Base-by-base conservation (phyloP, 768 basidiomycete species). In the Pulveroboletus frians region DNA sequence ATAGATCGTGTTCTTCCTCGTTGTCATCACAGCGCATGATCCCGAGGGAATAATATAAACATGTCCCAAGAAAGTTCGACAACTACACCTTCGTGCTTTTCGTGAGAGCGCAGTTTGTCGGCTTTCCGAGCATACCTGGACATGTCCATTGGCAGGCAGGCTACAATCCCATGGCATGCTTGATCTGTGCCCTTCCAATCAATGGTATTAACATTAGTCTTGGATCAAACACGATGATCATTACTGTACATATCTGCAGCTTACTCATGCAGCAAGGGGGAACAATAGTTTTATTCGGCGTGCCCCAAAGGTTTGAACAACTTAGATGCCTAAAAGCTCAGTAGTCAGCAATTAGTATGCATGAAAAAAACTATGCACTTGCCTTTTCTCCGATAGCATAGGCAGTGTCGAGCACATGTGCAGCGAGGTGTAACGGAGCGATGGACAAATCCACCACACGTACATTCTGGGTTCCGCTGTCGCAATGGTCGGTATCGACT, bases 301-400 rank as follows among this genome's bases (percentile, higher is more conserved):
- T 32, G 42, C 30, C 39, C 17, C 26, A 14, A 17, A 0, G 42
- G 39, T 36, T 55, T 60, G 3, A 58, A 46, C 53, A 56, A 38
- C 3, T 39, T 47, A 14, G 53, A 39, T 41, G 38, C 58, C 57
- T 58, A 13, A 27, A 41, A 43, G 11, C 15, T 3, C 29, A 27
- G n/a, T 11, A 15, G 14, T 58, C 20, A 51, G 27, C 9, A 2
- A 39, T 27, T 11, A 13, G 17, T 37, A 13, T 8, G 21, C 9
- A 2, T 6, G 21, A 40, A 27, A 20, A 13, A 29, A 35, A 7
- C 27, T 18, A 37, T 15, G 6, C 10, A 0, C 40, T 52, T 26
- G 23, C 57, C 49, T 47, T 60, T 31, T 58, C 55, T 30, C 55
- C 55, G 3, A 56, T 56, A 9, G 56, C 56, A 40, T 57, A 57